phyloP scores from a whole-genome alignment of 2,329 filamentous ascomycete genomes.

The Cercospora brassicicola region DNA sequence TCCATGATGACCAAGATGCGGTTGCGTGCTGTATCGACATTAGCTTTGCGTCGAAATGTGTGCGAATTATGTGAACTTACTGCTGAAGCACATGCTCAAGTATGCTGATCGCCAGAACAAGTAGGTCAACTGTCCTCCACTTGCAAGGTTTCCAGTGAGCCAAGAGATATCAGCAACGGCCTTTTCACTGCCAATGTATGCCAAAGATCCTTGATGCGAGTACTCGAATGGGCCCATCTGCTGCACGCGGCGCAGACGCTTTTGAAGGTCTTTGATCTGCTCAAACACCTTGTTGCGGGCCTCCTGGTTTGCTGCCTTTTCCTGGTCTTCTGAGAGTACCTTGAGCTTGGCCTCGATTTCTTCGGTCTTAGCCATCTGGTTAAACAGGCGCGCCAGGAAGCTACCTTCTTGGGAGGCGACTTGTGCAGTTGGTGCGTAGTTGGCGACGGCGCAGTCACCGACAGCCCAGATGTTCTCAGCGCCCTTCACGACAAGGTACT shows the following conservation, averaged over 20 bases:
- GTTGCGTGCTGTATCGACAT: conserved; percentile 69
- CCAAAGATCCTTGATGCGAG: conserved; percentile 93
- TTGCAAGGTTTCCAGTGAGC: conserved; percentile 95
- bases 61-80: conserved; percentile 56
- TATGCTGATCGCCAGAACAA: conserved; percentile 98
- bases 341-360: conserved; percentile 73
- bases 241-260: conserved; percentile 83
- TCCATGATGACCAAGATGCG: conserved; percentile 88
- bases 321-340: conserved; percentile 61
- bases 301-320: conserved; percentile 67
- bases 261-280: conserved; percentile 84
- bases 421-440: conserved; percentile 96
- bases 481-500: conserved; percentile 97
- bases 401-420: conserved; percentile 93
- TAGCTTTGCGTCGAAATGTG: conserved; percentile 13
- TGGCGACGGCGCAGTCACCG: conserved; percentile 94
- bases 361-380: conserved; percentile 97
- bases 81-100: conserved; percentile 99
- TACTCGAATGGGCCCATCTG: conserved; percentile 98
- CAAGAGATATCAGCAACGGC: conserved; percentile 96
- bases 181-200: conserved; percentile 97
- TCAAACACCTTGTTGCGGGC: conserved; percentile 58
- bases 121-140: conserved; percentile 84
- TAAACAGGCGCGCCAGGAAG: conserved; percentile 94
- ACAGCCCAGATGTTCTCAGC: conserved; percentile 97